Conservation (phyloP, 257 asterid species). For the Sherardia arvensis region DNA sequence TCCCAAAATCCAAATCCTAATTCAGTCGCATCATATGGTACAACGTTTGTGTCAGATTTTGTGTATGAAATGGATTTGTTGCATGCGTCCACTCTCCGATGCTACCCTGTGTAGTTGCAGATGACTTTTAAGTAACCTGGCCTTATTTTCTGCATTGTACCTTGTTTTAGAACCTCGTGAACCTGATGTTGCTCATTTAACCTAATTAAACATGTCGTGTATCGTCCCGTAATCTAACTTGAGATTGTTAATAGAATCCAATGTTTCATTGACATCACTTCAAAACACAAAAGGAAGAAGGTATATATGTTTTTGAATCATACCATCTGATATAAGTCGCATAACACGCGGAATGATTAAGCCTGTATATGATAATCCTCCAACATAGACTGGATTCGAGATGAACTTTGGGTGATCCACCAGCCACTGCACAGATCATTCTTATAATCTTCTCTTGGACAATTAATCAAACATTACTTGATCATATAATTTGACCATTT, state of each 20-base stretch:
- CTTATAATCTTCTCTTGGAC: not conserved
- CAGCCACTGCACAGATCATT: no score
- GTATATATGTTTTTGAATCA: not conserved
- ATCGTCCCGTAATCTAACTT: not conserved
- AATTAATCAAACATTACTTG: not conserved
- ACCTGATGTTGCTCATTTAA: not conserved
- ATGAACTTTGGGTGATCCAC: conserved; percentile 17
- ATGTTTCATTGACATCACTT: not conserved
- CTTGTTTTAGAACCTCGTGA: not conserved
- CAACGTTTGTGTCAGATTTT: not conserved
- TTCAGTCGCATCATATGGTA: conserved; percentile 21
- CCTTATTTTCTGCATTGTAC: conserved; percentile 15
- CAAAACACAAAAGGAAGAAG: not conserved
- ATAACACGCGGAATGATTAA: conserved; percentile 14
- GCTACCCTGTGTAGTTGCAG: not conserved
- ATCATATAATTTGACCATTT: not conserved
- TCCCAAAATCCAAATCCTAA: no score
- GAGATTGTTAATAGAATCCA: no score
- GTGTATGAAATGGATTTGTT: not conserved
- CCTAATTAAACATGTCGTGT: no score
- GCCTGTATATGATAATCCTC: conserved; percentile 22
- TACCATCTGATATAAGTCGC: conserved; percentile 21
- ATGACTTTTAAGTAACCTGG: no score
- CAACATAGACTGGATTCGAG: conserved; percentile 16
- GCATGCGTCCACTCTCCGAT: not conserved